Conservation (phyloP, 768 basidiomycete species). For the Leccinum imitatum region DNA sequence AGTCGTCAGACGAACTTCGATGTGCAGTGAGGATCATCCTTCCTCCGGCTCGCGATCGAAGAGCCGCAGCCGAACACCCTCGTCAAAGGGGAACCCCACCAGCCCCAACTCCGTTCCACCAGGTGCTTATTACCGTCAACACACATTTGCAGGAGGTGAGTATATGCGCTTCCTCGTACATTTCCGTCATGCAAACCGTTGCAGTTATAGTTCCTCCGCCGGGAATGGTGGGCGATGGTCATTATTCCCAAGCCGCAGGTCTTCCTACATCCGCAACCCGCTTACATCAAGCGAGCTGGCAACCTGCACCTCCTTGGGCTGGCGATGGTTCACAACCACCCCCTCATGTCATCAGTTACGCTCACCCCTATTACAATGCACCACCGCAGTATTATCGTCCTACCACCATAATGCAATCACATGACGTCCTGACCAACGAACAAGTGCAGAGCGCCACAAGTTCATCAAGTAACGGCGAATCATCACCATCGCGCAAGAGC, state of each 20-base stretch:
- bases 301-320: constrained; percentile 34
- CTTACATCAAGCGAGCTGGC: constrained; percentile 43
- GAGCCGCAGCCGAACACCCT: constrained; percentile 52
- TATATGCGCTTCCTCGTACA: constrained; percentile 4
- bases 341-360: constrained; percentile 36
- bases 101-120: constrained; percentile 36
- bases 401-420: constrained; percentile 25
- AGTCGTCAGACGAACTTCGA: constrained; percentile 18
- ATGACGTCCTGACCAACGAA: constrained; percentile 15
- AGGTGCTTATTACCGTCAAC: constrained; percentile 60
- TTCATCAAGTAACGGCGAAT: constrained; percentile 26
- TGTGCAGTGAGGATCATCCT: constrained; percentile 25
- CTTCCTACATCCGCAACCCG: constrained; percentile 57
- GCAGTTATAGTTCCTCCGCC: constrained; percentile 43
- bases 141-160: constrained; percentile 49
- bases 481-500: constrained; percentile 28
- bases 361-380: constrained; percentile 34
- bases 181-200: constrained; percentile 8
- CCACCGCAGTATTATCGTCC: constrained; percentile 52
- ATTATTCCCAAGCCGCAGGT: constrained; percentile 41
- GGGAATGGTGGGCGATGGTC: constrained; percentile 41
- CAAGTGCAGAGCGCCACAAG: constrained; percentile 26
- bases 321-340: constrained; percentile 40
- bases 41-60: constrained; percentile 46
- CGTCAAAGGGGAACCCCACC: constrained; percentile 40